Base-by-base conservation (phyloP, 2,329 filamentous ascomycete genomes). In the Sarocladiaceae sp. region DNA sequence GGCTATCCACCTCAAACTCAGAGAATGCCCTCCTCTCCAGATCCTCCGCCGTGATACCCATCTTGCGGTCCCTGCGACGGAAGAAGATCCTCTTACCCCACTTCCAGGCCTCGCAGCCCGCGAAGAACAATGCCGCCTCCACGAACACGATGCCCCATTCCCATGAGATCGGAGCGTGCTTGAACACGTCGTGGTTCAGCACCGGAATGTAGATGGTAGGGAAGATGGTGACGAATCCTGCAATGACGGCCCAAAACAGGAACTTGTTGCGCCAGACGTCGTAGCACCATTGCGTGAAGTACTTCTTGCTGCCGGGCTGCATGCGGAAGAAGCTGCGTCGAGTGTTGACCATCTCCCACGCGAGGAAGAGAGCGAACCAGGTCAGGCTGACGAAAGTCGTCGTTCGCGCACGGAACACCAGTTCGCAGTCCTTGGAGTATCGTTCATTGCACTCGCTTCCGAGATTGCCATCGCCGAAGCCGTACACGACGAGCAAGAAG, bases 261-360 rank as follows among this genome's bases (percentile, higher is more conserved):
- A 89, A 87, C 61, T 83, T 73, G 70, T 90, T 90, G 53, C 80
- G 71, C 83, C 84, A 87, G 23, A 86, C 75, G 55, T 87, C 83
- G 49, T 74, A 57, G 54, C 84, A 76, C 84, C 84, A 88, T 58
- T 87, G 80, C 0, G 80, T 83, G 55, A 84, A 79, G 60, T 82
- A 80, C 42, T 68, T 71, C 58, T 79, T 81, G 50, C 78, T 80
- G 51, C 74, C 73, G 4, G 85, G 83, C 58, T 87, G 78, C 82
- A 89, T 87, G 59, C 79, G 77, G 76, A 90, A 90, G 71, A 90
- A 87, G 4, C 79, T 84, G 48, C 83, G 79, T 23, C 86, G 81
- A 71, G 87, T 77, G 56, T 87, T 76, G 54, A 88, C 74, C 78
- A 88, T 86, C 61, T 90, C 85, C 87, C 86, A 90, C 0, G 86